Base-by-base conservation (phyloP, 495 filamentous ascomycete genomes). In the Letharia columbiana region DNA sequence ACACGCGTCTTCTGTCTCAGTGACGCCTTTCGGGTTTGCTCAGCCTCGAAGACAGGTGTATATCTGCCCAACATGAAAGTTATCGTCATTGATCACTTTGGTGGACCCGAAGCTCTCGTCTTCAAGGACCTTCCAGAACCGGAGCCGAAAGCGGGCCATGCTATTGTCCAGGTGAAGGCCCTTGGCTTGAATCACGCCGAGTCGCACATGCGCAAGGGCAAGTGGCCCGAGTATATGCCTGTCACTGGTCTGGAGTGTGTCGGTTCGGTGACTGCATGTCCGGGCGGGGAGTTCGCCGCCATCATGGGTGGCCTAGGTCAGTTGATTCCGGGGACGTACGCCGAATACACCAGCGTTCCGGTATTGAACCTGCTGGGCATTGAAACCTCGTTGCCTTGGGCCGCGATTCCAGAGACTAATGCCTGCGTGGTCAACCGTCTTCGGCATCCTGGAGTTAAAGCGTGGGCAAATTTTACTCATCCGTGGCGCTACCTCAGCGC, bases 401-500 rank as follows among this genome's bases (percentile, higher is more conserved):
- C 47, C n/a, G 47, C n/a, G 5, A 23, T 50, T 20, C 47, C 47
- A 50, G 20, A 50, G 23, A 23, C 47, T 2, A 23, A 50, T 11
- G 47, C n/a, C 47, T 8, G 47, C 44, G 7, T 50, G 47, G 47
- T 50, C 47, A 8, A 23, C 47, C 9, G 47, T 50, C 47, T 50
- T 50, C 9, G 47, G 47, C n/a, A 50, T 23, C n/a, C n/a, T 50
- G 5, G n/a, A 50, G 9, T 6, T 50, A 11, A 23, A 50, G 10
- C 47, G 47, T 11, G 47, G n/a, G 3, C 47, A 23, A 23, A 8
- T 7, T 50, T 23, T 50, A 37, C 65, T 81, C 57, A 75, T 82
- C 40, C 73, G 79, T 10, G 80, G 78, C 17, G 76, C 74, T 6
- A 80, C 76, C 1, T 81, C 79, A 31, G 70, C 81, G 4, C 61